These are phyloP conservation scores for Phaeosphaeria sp. DNA, from an alignment of 2,329 filamentous ascomycete species.

Conservation along the genomic window DNA sequence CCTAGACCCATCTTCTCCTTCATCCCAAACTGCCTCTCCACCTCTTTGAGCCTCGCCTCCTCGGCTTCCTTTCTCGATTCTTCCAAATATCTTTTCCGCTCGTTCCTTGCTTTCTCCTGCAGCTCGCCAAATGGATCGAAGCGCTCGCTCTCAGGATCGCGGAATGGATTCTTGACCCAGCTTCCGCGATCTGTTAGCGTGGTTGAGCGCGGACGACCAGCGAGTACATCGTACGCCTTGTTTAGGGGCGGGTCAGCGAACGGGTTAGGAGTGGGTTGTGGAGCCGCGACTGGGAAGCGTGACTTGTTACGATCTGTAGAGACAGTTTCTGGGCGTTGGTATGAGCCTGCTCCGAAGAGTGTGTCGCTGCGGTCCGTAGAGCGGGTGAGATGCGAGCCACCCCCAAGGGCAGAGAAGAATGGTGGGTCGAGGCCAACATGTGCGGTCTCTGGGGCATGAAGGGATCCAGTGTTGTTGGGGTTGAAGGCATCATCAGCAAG, in stretches of 20 bases:
- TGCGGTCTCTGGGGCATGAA: conserved; percentile 29
- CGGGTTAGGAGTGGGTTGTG: conserved; percentile 41
- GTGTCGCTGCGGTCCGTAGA: conserved; percentile 31
- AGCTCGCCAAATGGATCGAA: conserved; percentile 48
- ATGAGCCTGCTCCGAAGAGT: conserved; percentile 34
- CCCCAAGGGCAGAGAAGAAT: conserved; percentile 9
- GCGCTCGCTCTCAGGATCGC: conserved; percentile 40
- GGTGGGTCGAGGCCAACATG: conserved; percentile 20
- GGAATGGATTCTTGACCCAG: conserved; percentile 45
- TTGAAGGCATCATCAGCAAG: conserved; percentile 35
- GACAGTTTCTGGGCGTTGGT: conserved; percentile 41
- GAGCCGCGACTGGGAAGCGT: conserved; percentile 15
- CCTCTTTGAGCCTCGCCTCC: conserved; percentile 14
- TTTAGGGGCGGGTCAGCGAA: conserved; percentile 45
- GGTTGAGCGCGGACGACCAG: conserved; percentile 38
- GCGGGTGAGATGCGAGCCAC: conserved; percentile 27
- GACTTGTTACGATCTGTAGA: conserved; percentile 34
- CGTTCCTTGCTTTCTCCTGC: conserved; percentile 38
- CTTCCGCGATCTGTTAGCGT: conserved; percentile 44
- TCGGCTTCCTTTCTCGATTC: conserved; percentile 31
- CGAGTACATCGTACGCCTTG: conserved; percentile 45
- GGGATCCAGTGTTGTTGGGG: conserved; percentile 27
- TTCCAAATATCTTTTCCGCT: conserved; percentile 34
- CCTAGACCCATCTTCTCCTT: conserved; percentile 39
- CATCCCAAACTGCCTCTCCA: conserved; percentile 20